phyloP scores from a whole-genome alignment of 2,329 filamentous ascomycete species.

The Talaromyces sp. region DNA sequence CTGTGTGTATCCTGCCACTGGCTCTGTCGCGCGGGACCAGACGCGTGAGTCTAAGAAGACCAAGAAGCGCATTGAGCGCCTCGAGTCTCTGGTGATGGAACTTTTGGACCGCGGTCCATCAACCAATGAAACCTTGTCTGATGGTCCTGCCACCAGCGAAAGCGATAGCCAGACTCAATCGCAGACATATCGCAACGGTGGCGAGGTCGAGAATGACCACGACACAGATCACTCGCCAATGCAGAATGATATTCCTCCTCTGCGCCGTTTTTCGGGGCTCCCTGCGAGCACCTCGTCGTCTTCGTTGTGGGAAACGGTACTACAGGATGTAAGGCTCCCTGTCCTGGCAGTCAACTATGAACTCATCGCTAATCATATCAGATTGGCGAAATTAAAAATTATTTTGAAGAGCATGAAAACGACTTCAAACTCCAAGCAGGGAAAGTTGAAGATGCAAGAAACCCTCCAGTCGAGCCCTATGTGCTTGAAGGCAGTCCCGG shows the following conservation, averaged over 20 bases:
- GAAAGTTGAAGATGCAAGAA: conserved; percentile 10
- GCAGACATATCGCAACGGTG: background rate
- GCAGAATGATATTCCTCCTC: conserved; percentile 3
- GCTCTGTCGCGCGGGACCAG: conserved; percentile 8
- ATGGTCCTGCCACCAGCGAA: conserved; percentile 6
- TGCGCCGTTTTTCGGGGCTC: conserved; percentile 2
- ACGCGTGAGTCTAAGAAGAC: conserved; percentile 12
- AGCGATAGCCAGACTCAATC: conserved; percentile 1
- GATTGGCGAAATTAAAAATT: conserved; percentile 12
- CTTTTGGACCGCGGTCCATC: conserved; percentile 5
- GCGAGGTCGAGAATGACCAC: background rate
- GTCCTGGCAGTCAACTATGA: background rate
- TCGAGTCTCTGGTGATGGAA: conserved; percentile 12
- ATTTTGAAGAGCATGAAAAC: conserved; percentile 11
- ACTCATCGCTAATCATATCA: background rate
- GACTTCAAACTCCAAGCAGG: conserved; percentile 9
- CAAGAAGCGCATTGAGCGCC: conserved; percentile 12
- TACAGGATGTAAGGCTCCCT: conserved; percentile 10
- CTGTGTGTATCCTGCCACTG: conserved; percentile 10
- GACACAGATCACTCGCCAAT: background rate
- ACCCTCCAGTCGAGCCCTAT: conserved; percentile 2
- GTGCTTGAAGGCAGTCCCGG: conserved; percentile 6
- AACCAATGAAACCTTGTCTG: background rate
- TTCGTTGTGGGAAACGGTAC: conserved; percentile 12
- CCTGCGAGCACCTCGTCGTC: conserved; percentile 10